phyloP scores from a whole-genome alignment of 306 rosid genomes.

The Crataegus laevigata region DNA sequence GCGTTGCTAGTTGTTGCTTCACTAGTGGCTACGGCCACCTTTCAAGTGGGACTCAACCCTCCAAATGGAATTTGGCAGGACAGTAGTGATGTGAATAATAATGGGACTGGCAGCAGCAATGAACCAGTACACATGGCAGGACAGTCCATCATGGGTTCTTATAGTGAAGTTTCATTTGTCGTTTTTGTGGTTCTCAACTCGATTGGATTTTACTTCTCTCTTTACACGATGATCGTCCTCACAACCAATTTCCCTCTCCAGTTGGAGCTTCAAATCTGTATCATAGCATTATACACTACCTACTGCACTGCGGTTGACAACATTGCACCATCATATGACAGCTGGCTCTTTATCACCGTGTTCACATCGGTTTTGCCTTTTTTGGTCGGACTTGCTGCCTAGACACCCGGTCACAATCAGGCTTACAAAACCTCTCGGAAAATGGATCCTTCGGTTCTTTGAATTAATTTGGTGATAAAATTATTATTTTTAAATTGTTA shows the following conservation, averaged over 20 bases:
- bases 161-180: neutral
- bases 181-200: neutral
- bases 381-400: too few relatives aligned
- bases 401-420: too few relatives aligned
- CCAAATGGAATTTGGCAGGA: constrained; percentile 24
- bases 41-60: constrained; percentile 27
- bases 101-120: neutral
- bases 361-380: neutral
- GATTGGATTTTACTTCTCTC: constrained; percentile 16
- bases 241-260: constrained; percentile 15
- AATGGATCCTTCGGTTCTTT: too few relatives aligned
- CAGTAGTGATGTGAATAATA: neutral
- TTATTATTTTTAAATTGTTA: too few relatives aligned
- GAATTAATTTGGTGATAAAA: too few relatives aligned
- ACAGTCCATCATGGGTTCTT: constrained; percentile 12
- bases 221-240: constrained; percentile 15
- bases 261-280: constrained; percentile 12
- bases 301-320: neutral
- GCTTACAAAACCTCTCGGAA: too few relatives aligned
- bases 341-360: neutral
- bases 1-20: constrained; percentile 18
- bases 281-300: neutral
- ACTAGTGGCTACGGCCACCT: constrained; percentile 23
- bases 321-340: neutral
- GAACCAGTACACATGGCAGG: neutral